Evolutionary conservation across 306 rosid species (phyloP), one percentile per base, ranked within the genome.

Genomic region (Quercus gilva): DNA sequence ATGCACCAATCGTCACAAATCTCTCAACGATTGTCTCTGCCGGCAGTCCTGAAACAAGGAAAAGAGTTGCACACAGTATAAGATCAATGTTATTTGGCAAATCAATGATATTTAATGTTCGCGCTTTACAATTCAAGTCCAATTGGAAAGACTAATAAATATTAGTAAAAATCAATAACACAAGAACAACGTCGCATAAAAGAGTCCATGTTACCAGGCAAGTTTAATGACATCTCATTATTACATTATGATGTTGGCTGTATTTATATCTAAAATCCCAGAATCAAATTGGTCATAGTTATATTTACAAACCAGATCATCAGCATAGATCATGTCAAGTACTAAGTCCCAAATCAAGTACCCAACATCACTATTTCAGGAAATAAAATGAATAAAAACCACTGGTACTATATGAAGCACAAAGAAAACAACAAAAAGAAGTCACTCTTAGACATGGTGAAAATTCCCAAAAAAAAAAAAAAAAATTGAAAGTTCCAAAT

Each of bases 1-100:
- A 90, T 63, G 98, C 98, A 45, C 99, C 99, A 72, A 96, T 60
- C 3, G 98, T 96, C 84, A 93, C 99, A 75, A 73, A 96, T 80
- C 99, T 92, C 76, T 96, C 98, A 17, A 96, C 75, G 49, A 69
- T 83, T 43, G 99, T 93, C 80, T 91, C 97, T 19, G 99, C 99
- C 0, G 99, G 99, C 73, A 96, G 92, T 75, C 98, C 98, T 96
- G 94, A 86, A 76, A 81, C 3, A 31, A 55, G 71, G 69, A 81
- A 85, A 67, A 80, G 55, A 57, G 61, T 79, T 79, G 55, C 29
- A 72, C 25, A 29, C 13, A 8, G n/a, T 31, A 81, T 81, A 69
- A 76, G 69, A 23, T 52, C 17, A 28, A 87, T 51, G 28, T 33
- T 31, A 78, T 60, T 68, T 53, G 55, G 21, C 18, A 75, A 25